Evolutionary conservation across 306 rosid species (phyloP).

Genomic region (Calophaca sinica): DNA sequence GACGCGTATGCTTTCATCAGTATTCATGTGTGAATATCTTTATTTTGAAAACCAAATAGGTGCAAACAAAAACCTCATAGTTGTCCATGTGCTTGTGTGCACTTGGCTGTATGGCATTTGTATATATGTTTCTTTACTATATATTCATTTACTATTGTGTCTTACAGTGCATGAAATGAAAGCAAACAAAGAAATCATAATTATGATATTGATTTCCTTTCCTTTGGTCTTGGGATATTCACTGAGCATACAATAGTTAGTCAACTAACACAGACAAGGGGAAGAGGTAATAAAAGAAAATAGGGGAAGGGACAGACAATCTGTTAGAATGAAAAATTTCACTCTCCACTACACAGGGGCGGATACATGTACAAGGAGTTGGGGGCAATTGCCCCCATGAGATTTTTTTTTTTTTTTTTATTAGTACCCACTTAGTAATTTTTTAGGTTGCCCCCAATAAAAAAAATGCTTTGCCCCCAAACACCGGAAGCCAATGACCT

Average conservation of each 20-base stretch:
- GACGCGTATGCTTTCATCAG: slow-evolving; percentile 21
- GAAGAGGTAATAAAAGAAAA: too few relatives aligned
- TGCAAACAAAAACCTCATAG: slow-evolving; percentile 8
- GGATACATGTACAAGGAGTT: too few relatives aligned
- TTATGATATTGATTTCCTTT: background rate
- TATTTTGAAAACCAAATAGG: slow-evolving; percentile 5
- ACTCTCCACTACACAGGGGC: background rate
- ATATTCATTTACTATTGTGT: too few relatives aligned
- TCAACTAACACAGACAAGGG: background rate
- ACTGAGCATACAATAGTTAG: slow-evolving; percentile 14
- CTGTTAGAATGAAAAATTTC: background rate
- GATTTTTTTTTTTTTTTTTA: too few relatives aligned
- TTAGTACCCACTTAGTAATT: too few relatives aligned
- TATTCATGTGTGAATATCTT: slow-evolving; percentile 12
- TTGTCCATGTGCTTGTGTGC: background rate
- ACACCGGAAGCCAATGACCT: too few relatives aligned
- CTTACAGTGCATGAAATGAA: slow-evolving; percentile 9
- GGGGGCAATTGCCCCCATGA: too few relatives aligned
- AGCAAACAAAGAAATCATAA: background rate
- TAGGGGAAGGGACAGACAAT: background rate
- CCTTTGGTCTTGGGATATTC: slow-evolving; percentile 3
- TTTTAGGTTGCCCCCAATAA: too few relatives aligned
- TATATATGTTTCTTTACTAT: slow-evolving; percentile 23
- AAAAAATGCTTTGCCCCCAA: too few relatives aligned
- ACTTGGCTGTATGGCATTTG: background rate